Conservation (phyloP, 1,284 basidiomycete genomes). For the Xerocomus cyaneibrunnescens region DNA sequence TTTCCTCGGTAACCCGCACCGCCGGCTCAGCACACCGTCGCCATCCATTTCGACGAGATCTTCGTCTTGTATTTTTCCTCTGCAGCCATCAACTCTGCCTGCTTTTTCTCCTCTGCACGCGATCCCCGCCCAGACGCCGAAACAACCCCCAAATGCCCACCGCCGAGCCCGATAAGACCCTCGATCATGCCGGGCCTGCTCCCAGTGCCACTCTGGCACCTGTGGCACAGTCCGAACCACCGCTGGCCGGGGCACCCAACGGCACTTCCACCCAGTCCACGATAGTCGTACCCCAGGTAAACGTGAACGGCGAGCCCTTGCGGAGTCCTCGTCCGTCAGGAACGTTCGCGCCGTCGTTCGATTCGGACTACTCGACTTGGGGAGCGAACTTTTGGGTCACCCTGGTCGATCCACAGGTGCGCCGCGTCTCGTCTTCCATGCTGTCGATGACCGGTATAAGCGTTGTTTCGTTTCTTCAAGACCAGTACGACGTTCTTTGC, state of each 20-base stretch:
- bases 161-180: conserved; percentile 26
- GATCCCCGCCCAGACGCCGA: conserved; percentile 11
- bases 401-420: conserved; percentile 75
- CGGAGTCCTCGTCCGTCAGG: conserved; percentile 33
- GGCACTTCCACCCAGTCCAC: conserved; percentile 11
- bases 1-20: conserved; percentile 6
- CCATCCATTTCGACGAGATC: conserved; percentile 1
- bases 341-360: conserved; percentile 17
- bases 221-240: conserved; percentile 5
- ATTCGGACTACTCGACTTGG: conserved; percentile 44
- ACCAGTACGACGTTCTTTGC: conserved; percentile 86
- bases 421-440: conserved; percentile 21
- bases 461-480: conserved; percentile 39
- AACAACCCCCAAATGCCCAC: conserved; percentile 23
- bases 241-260: conserved; percentile 14
- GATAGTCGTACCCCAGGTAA: conserved; percentile 35
- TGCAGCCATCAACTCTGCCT: not conserved
- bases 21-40: not conserved
- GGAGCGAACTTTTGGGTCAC: conserved; percentile 89
- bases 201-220: conserved; percentile 2
- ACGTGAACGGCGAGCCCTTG: conserved; percentile 35
- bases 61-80: conserved; percentile 27
- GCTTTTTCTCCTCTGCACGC: conserved; percentile 1
- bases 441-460: conserved; percentile 12
- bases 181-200: conserved; percentile 22